Conservation (phyloP, 2,329 filamentous ascomycete species). For the Claviceps monticola region DNA sequence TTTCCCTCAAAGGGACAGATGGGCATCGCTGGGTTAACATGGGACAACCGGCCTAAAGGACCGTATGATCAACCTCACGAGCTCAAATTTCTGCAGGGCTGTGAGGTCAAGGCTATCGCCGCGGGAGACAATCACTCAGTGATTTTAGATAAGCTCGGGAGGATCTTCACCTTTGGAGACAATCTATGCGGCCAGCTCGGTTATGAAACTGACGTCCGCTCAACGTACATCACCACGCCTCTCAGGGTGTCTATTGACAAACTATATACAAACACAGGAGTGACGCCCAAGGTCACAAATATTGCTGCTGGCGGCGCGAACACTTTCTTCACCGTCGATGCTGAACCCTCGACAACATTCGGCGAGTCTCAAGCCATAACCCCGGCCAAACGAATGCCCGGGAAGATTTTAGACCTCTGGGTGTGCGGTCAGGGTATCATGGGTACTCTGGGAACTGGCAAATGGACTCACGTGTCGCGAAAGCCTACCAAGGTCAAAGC, state of each 20-base stretch:
- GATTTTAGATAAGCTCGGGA: conserved; percentile 60
- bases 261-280: conserved; percentile 55
- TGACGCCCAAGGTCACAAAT: conserved; percentile 53
- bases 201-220: conserved; percentile 52
- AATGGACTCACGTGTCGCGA: conserved; percentile 77
- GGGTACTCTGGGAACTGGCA: conserved; percentile 70
- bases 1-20: conserved; percentile 79
- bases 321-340: conserved; percentile 78
- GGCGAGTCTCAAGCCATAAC: conserved; percentile 10
- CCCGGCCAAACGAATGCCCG: conserved; percentile 20
- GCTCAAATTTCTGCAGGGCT: conserved; percentile 55
- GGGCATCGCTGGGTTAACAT: conserved; percentile 70
- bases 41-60: conserved; percentile 61
- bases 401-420: conserved; percentile 52
- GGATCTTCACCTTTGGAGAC: conserved; percentile 78
- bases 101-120: conserved; percentile 61
- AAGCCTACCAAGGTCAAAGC: conserved; percentile 68
- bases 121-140: conserved; percentile 79
- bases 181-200: conserved; percentile 86
- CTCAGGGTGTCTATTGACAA: conserved; percentile 54
- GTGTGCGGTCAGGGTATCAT: conserved; percentile 75
- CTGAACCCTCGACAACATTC: conserved; percentile 32
- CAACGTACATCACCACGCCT: conserved; percentile 53
- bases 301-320: conserved; percentile 79
- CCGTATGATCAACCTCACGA: conserved; percentile 75